Conservation (phyloP, 305 asterid species). For the Fraxinus sp. region DNA sequence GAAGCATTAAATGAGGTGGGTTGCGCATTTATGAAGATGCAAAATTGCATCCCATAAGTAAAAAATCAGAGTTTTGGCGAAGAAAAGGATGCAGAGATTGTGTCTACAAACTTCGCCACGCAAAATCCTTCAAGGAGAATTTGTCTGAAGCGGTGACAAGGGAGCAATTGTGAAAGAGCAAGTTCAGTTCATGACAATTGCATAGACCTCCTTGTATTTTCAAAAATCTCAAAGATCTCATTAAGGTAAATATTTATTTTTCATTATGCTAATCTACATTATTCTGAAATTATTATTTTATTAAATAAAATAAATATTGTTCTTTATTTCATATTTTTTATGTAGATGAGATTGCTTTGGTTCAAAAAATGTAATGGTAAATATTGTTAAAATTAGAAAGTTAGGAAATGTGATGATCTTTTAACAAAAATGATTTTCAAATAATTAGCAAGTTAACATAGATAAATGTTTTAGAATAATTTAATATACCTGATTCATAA, state of each 20-base stretch:
- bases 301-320: no score
- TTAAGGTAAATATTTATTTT: not conserved
- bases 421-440: not conserved
- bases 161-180: not conserved
- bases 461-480: not conserved
- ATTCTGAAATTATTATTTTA: no score
- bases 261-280: not conserved
- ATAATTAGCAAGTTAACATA: not conserved
- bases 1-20: constrained; percentile 26
- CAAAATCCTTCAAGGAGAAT: not conserved
- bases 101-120: not conserved
- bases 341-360: not conserved
- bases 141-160: not conserved
- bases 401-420: not conserved
- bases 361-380: not conserved
- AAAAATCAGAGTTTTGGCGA: not conserved
- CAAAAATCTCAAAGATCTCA: not conserved
- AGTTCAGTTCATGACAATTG: not conserved
- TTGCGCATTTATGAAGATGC: constrained; percentile 34
- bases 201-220: not conserved
- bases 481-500: no score
- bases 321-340: not conserved
- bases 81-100: not conserved
- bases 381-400: not conserved
- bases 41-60: constrained; percentile 41